Base-by-base conservation (phyloP, 805 yeast species). In the Grigorovia transvaalensis region DNA sequence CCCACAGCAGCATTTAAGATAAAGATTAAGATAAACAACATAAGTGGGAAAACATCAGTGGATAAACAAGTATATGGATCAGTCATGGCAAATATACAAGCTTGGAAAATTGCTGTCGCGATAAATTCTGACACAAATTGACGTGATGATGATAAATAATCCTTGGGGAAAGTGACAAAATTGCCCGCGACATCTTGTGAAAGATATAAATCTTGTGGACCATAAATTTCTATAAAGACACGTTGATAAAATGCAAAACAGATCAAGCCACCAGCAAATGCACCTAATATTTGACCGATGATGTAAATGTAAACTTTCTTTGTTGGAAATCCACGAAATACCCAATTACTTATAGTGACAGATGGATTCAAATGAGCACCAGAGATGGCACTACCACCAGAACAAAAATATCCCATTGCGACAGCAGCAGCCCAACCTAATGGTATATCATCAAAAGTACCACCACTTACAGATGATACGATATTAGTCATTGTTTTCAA, bases 281-380 rank as follows among this genome's bases (percentile, higher is more conserved):
- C 79, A 50, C 82, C 82, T 11, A 77, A 56, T 27, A 75, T 53
- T 62, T 78, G 82, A 19, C 77, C 75, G 27, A 71, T 53, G 40
- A 76, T 58, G 60, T 77, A 78, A 40, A 68, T 51, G 19, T 74
- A 75, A 20, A 75, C 70, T 54, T 77, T 77, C 50, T 65, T 66
- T 68, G 75, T 68, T 29, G 81, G 81, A 58, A 78, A 78, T 8
- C 75, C 76, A 63, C 82, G 71, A 58, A 67, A 78, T 12, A 74
- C 59, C 54, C 76, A 77, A 58, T 74, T 69, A 9, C 73, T 62
- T 9, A 78, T 48, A 1, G 82, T 77, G 40, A 77, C 72, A 52
- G 79, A 77, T 3, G 82, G 81, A 62, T 78, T 78, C 53, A 78
- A 60, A 62, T 78, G 82, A n/a, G 78, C 82, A 59, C 81, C 82